phyloP scores from a whole-genome alignment of 805 yeast species.

The Candida railenensis region DNA sequence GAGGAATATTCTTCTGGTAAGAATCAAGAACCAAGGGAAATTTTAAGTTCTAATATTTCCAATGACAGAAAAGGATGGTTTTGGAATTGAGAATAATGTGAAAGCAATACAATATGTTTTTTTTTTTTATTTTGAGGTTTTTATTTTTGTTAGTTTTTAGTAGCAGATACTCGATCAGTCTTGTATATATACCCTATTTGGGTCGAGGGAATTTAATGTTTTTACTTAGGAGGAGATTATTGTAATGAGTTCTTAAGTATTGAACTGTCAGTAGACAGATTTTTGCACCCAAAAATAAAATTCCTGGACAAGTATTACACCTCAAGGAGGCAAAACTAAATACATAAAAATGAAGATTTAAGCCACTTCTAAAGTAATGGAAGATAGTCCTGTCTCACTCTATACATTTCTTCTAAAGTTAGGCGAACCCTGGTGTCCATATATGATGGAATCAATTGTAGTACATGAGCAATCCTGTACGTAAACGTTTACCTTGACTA shows the following conservation, averaged over 20 bases:
- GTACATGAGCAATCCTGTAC: no score
- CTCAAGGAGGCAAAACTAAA: neutral
- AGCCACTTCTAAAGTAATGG: no score
- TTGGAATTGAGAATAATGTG: conserved; percentile 15
- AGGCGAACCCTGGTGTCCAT: no score
- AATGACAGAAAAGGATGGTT: conserved; percentile 20
- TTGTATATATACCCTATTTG: neutral
- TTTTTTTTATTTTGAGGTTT: neutral
- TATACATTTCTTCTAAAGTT: no score
- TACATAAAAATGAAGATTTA: neutral
- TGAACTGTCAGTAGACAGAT: no score
- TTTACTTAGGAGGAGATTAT: neutral
- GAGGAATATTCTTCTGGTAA: conserved; percentile 20
- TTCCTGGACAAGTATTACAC: no score
- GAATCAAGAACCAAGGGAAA: conserved; percentile 8
- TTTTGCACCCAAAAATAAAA: no score
- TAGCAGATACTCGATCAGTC: neutral
- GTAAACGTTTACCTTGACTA: no score
- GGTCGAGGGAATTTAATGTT: neutral
- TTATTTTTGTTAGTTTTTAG: neutral
- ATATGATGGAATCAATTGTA: no score
- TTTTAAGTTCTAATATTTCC: neutral
- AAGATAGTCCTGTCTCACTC: no score
- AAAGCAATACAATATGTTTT: neutral
- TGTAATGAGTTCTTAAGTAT: no score